Evolutionary conservation across 805 yeast genomes (phyloP).

Genomic region (Saturnispora diversa): DNA sequence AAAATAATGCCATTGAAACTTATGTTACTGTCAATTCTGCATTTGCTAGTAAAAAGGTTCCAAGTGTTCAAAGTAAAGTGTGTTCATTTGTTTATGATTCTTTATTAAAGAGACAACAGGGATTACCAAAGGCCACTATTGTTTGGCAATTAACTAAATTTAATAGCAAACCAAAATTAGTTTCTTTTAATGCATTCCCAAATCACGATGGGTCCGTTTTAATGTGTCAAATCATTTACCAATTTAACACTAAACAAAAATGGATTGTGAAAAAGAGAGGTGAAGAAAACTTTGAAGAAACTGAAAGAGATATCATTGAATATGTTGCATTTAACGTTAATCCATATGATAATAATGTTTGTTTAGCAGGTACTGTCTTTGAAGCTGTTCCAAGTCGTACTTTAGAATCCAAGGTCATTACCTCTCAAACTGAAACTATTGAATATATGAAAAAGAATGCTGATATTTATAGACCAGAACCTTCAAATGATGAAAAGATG

Average conservation of each 20-base stretch:
- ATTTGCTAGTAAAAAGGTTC: slow-evolving; percentile 56
- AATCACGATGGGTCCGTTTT: slow-evolving; percentile 33
- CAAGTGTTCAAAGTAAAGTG: slow-evolving; percentile 36
- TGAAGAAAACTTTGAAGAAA: slow-evolving; percentile 35
- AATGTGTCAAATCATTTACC: slow-evolving; percentile 46
- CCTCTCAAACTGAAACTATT: slow-evolving; percentile 25
- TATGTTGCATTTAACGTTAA: slow-evolving; percentile 56
- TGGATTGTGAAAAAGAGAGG: slow-evolving; percentile 40
- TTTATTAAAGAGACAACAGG: slow-evolving; percentile 40
- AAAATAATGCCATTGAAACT: slow-evolving; percentile 70
- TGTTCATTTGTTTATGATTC: slow-evolving; percentile 61
- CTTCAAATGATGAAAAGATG: slow-evolving; percentile 21
- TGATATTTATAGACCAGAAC: slow-evolving; percentile 32
- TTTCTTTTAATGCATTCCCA: slow-evolving; percentile 53
- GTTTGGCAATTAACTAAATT: slow-evolving; percentile 75
- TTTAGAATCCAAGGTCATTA: slow-evolving; percentile 23
- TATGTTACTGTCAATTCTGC: slow-evolving; percentile 75
- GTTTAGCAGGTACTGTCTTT: slow-evolving; percentile 60
- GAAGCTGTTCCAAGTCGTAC: slow-evolving; percentile 42
- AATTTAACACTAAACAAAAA: slow-evolving; percentile 55
- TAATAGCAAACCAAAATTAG: slow-evolving; percentile 61
- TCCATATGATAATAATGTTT: slow-evolving; percentile 47
- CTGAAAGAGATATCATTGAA: slow-evolving; percentile 50
- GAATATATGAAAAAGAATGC: slow-evolving; percentile 29
- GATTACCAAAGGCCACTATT: slow-evolving; percentile 51